Evolutionary conservation across 2,329 filamentous ascomycete genomes (phyloP), one percentile per base, ranked within the genome.

Genomic region (Coniochaeta ligniaria): DNA sequence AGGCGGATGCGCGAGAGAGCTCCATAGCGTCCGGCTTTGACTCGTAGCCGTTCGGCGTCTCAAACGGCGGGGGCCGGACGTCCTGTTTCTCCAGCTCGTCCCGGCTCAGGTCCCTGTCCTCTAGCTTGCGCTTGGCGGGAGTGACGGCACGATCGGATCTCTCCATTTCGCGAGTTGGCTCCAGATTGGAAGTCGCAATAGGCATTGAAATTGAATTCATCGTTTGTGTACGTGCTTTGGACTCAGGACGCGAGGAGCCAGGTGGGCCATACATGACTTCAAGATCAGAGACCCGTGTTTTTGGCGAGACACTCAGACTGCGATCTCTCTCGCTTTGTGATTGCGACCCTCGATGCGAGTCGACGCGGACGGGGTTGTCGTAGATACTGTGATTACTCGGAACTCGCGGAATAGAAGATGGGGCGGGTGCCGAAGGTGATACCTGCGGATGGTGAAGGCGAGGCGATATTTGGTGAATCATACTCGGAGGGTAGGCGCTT

Each of bases 241-340:
- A 63, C 36, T 70, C 68, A 52, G 66, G 63, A 60, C 63, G 58
- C 12, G 67, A 68, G 35, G 64, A 64, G 31, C 64, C 63, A 11
- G 66, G 68, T n/a, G 66, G 67, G 36, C 77, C 75, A 52, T 74
- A 67, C 67, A 72, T 79, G 69, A 73, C 80, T 61, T 76, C 76
- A 41, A 84, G 69, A 66, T 80, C 84, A 43, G 80, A 76, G 17
- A 87, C 76, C 64, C 83, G 80, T 38, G 90, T 92, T 75, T 91
- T 92, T 33, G 91, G 91, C 71, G 90, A 94, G 58, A 94, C 85
- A 69, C 89, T 93, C 59, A 89, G 73, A 70, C 87, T 91, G 57
- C 83, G 79, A 63, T 90, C 89, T 67, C 88, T 83, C 60, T 91
- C 88, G 64, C 80, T 80, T 57, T 80, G 79, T 50, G 82, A 79